Evolutionary conservation across 768 basidiomycete genomes (phyloP).

Genomic region (Naganishia randhawae): DNA sequence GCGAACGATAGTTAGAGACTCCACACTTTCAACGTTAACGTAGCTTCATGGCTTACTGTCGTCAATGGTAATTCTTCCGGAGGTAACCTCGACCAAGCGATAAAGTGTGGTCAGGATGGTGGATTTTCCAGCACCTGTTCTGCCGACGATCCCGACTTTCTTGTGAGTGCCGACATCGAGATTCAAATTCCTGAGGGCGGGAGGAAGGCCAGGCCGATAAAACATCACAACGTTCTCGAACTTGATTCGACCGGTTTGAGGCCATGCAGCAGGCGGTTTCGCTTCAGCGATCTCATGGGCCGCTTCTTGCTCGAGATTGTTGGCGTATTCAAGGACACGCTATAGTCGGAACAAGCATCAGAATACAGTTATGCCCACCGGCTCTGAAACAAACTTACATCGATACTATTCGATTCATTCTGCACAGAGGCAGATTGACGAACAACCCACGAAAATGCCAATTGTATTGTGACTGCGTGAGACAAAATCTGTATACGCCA

Average conservation of each 20-base stretch:
- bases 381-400: neutral
- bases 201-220: slow-evolving; percentile 82
- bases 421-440: slow-evolving; percentile 65
- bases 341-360: slow-evolving; percentile 59
- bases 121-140: slow-evolving; percentile 74
- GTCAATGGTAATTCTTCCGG: slow-evolving; percentile 74
- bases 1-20: slow-evolving; percentile 48
- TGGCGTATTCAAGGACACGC: slow-evolving; percentile 75
- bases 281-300: slow-evolving; percentile 63
- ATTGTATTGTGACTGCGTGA: slow-evolving; percentile 70
- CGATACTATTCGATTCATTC: slow-evolving; percentile 60
- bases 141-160: slow-evolving; percentile 86
- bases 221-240: slow-evolving; percentile 70
- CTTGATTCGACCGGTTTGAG: slow-evolving; percentile 65
- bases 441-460: slow-evolving; percentile 51
- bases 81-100: slow-evolving; percentile 74
- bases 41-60: slow-evolving; percentile 48
- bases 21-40: slow-evolving; percentile 51
- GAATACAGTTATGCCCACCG: neutral
- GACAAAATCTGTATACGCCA: slow-evolving; percentile 56
- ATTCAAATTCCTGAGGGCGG: slow-evolving; percentile 73
- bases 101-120: slow-evolving; percentile 84
- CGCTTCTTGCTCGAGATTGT: slow-evolving; percentile 75
- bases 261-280: slow-evolving; percentile 68
- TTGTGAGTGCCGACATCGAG: slow-evolving; percentile 71